phyloP scores from a whole-genome alignment of 2,329 filamentous ascomycete species.

The Hypoxylon sp. region DNA sequence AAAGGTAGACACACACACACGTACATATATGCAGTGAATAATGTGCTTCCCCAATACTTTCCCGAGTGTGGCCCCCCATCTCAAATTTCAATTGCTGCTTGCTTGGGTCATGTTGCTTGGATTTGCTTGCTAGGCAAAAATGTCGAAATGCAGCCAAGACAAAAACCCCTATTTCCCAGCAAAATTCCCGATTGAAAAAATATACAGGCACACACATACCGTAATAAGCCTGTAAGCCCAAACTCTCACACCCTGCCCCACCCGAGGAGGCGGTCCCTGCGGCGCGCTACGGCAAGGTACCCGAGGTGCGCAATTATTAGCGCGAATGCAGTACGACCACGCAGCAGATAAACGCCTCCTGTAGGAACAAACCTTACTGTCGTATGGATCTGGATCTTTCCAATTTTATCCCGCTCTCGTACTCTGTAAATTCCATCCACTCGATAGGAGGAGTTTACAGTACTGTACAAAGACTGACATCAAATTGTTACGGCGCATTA shows the following conservation, averaged over 20 bases:
- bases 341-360: slow-evolving; percentile 18
- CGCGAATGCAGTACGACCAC: slow-evolving; percentile 44
- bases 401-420: slow-evolving; percentile 21
- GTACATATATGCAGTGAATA: slow-evolving; percentile 2
- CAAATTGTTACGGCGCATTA: background rate
- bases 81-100: slow-evolving; percentile 15
- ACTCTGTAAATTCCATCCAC: background rate
- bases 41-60: background rate
- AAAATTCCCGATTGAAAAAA: slow-evolving; percentile 41
- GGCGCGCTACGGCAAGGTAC: slow-evolving; percentile 51
- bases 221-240: slow-evolving; percentile 16
- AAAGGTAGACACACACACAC: background rate
- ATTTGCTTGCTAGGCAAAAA: slow-evolving; percentile 16
- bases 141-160: slow-evolving; percentile 40
- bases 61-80: background rate
- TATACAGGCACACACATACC: background rate
- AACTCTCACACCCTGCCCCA: slow-evolving; percentile 29
- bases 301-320: slow-evolving; percentile 48
- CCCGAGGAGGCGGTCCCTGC: slow-evolving; percentile 39
- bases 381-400: slow-evolving; percentile 23
- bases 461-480: background rate
- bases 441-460: background rate
- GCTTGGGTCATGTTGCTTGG: background rate
- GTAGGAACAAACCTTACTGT: slow-evolving; percentile 18
- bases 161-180: slow-evolving; percentile 42